Percentiles rank a stretch among this genome's conserved stretches.
phyloP scores from a whole-genome alignment of 495 filamentous ascomycete genomes.

The Monascus purpureus region DNA sequence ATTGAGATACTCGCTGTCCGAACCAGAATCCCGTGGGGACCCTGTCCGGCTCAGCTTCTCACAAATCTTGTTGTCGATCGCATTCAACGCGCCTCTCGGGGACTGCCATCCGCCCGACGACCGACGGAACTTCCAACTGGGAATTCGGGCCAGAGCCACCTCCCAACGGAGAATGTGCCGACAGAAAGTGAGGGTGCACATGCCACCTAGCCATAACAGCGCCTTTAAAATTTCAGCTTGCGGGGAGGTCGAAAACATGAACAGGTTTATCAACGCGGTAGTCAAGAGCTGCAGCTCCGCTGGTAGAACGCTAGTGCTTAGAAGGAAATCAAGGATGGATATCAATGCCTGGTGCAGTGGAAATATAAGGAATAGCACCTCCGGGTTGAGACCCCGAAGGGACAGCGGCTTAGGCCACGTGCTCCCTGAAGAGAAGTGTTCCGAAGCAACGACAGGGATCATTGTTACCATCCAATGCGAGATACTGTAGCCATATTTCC shows the following conservation, averaged over 20 bases:
- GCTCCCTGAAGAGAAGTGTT: slow-evolving; percentile 22
- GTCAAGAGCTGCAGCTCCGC: slow-evolving; percentile 84
- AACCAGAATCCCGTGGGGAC: slow-evolving; percentile 18
- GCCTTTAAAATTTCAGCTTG: slow-evolving; percentile 73
- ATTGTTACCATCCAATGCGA: slow-evolving; percentile 63
- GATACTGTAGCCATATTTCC: slow-evolving; percentile 40
- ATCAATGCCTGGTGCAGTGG: slow-evolving; percentile 78
- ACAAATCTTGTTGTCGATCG: slow-evolving; percentile 35
- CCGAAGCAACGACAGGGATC: slow-evolving; percentile 41
- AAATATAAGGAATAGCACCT: slow-evolving; percentile 57
- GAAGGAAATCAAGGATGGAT: slow-evolving; percentile 57
- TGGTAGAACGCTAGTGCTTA: slow-evolving; percentile 71
- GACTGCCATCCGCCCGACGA: slow-evolving; percentile 30
- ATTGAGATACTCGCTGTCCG: slow-evolving; percentile 30
- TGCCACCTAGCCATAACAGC: slow-evolving; percentile 76
- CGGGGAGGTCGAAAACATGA: slow-evolving; percentile 64
- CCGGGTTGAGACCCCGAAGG: slow-evolving; percentile 34
- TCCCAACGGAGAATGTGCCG: slow-evolving; percentile 71
- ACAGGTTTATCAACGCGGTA: slow-evolving; percentile 65
- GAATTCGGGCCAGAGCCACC: slow-evolving; percentile 72
- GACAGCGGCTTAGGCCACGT: slow-evolving; percentile 18
- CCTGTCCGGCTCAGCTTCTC: slow-evolving; percentile 25
- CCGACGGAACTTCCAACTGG: slow-evolving; percentile 75
- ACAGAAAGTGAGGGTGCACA: slow-evolving; percentile 60
- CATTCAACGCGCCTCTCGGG: slow-evolving; percentile 34